Evolutionary conservation across 2,329 filamentous ascomycete species (phyloP), one percentile per base, ranked within the genome.

Genomic region (Lachnellula cervina): DNA sequence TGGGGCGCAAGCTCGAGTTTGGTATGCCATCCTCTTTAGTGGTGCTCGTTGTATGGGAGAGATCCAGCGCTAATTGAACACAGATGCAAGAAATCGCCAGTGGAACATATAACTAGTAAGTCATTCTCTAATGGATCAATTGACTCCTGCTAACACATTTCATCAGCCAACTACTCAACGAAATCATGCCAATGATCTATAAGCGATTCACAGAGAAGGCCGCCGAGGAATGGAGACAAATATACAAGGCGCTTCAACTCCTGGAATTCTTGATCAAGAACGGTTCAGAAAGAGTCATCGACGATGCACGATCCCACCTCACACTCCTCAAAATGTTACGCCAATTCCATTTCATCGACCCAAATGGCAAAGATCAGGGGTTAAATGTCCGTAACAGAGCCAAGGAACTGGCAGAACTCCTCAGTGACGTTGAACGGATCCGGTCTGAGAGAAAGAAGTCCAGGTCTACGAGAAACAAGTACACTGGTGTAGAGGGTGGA

Each of bases 171-270:
- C 84, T 92, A 51, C 84, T 99, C 55, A 97, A 97, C 74, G 94
- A 99, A 74, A 97, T 99, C 71, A 99, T 99, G 94, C 94, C 94
- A 63, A 94, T 99, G 90, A 96, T 99, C 70, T 99, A 99, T 78
- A 94, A 95, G 69, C 89, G 94, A 62, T 99, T 99, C 74, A 99
- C 94, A 59, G 94, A 99, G 72, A 99, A 99, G 78, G 82, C 91
- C 7, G 93, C 94, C 54, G 94, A 99, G 72, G 94, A 99, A 76
- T 99, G 94, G 94, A 84, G 94, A 64, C 94, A 99, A 73, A 99
- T 99, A 70, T 99, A 99, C 82, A 99, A 99, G 79, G 88, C 90
- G 9, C 85, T 99, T 23, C 94, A 97, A 79, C 81, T 99, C 54
- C 87, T 99, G 70, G 93, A 99, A 72, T 96, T 96, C 69, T 82